Evolutionary conservation across 495 filamentous ascomycete species (phyloP), one percentile per base, ranked within the genome.

Genomic region (Podospora fimiseda): DNA sequence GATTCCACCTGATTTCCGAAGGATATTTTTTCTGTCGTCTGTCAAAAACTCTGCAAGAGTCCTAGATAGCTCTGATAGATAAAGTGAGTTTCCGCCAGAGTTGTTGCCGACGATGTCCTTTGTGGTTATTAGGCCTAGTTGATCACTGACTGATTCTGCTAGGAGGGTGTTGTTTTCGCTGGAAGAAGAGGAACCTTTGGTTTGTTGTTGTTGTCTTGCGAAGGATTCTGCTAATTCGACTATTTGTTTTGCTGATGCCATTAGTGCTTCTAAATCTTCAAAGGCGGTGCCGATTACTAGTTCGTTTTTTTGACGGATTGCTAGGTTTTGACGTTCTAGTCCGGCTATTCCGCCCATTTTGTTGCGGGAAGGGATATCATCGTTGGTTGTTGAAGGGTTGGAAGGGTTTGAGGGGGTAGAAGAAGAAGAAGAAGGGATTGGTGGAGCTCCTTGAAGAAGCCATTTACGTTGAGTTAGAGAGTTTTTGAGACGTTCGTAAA

Each of bases 201-300:
- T 67, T 2, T 62, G 66, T 14, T 82, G 81, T 8, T 79, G 79
- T 58, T 89, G 84, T 13, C 80, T 77, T 8, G 89, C 83, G 53
- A 99, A 90, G 9, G 79, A 85, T 68, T 97, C 93, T 2, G 93
- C 93, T 23, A 98, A 83, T 4, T 90, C 89, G 19, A 97, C 84
- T 43, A 99, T 87, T 60, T 97, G 87, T 64, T 96, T 96, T 7
- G 94, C 93, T 9, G 90, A 95, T 3, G 90, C 88, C 91, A 96
- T 97, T 40, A 99, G 78, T 2, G 94, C 90, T 62, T 96, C 91
- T 13, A 99, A 79, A 66, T 99, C 93, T 62, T 97, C 93, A 62
- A 98, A 97, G 2, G 94, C 90, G 61, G 82, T 89, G 37, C 92
- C 91, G 47, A 98, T 95, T 22, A 96, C 86, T 6, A 89, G 63